Evolutionary conservation across 495 filamentous ascomycete genomes (phyloP).

Genomic region (Penicillium lividum): DNA sequence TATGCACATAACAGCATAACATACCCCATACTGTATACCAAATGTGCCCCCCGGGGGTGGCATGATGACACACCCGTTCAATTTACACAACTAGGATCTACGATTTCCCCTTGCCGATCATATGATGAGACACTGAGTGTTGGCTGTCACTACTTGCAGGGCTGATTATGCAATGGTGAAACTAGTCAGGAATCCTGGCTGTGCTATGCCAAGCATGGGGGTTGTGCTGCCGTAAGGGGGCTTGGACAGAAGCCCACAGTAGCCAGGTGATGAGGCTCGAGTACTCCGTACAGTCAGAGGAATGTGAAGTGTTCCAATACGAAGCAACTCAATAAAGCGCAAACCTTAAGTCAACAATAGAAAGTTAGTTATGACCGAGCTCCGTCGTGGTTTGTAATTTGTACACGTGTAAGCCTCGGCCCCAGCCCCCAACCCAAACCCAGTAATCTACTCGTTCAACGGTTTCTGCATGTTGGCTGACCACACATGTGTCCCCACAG

Average conservation of each 20-base stretch:
- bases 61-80: background rate
- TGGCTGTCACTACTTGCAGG: background rate
- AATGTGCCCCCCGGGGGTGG: background rate
- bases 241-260: background rate
- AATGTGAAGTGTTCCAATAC: background rate
- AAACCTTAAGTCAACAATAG: background rate
- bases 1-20: background rate
- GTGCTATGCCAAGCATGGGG: conserved; percentile 8
- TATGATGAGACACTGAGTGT: background rate
- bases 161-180: background rate
- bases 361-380: background rate
- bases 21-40: background rate
- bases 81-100: background rate
- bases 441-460: background rate
- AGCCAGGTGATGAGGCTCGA: background rate
- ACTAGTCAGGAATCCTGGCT: conserved; percentile 10
- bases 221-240: conserved; percentile 3
- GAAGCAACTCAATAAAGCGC: background rate
- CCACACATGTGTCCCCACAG: conserved; percentile 2
- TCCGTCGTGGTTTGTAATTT: background rate
- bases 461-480: background rate
- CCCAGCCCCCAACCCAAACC: background rate
- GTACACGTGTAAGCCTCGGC: background rate
- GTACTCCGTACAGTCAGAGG: background rate
- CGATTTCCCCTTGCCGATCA: background rate